Evolutionary conservation across 2,329 filamentous ascomycete genomes (phyloP).

Genomic region (Xylaria sp.): DNA sequence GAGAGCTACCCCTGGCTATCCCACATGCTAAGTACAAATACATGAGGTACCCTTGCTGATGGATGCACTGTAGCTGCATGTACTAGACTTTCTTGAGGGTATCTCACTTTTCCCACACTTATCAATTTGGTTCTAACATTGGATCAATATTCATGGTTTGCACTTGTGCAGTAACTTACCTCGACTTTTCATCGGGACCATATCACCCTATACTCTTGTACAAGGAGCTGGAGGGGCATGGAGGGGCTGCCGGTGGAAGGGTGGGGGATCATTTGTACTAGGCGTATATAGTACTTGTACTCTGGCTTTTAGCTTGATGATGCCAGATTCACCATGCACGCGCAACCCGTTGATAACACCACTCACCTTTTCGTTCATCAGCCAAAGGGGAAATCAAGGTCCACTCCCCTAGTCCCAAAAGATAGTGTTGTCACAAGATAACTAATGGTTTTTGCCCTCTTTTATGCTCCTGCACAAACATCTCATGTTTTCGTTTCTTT

Average conservation of each 20-base stretch:
- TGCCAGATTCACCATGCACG: constrained; percentile 24
- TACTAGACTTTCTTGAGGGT: background rate
- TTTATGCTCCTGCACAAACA: constrained; percentile 7
- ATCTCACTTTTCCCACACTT: background rate
- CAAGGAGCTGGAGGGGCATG: constrained; percentile 29
- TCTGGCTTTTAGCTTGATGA: constrained; percentile 13
- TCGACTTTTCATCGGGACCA: background rate
- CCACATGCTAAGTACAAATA: background rate
- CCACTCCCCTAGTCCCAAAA: constrained; percentile 33
- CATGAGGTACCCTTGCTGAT: background rate
- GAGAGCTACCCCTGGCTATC: background rate
- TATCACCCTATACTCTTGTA: background rate
- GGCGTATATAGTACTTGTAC: background rate
- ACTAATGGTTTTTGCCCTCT: constrained; percentile 16
- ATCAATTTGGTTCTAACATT: background rate
- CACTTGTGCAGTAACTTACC: background rate
- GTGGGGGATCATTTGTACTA: background rate
- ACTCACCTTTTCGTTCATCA: background rate
- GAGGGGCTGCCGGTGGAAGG: constrained; percentile 18
- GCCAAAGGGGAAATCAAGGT: constrained; percentile 9
- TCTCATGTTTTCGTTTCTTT: background rate
- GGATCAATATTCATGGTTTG: background rate
- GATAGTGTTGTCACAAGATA: constrained; percentile 26
- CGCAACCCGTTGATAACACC: constrained; percentile 8
- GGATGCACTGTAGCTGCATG: too few species aligned